Base-by-base conservation (phyloP, 169 alveolate species). In the Plasmodium gonderi region DNA sequence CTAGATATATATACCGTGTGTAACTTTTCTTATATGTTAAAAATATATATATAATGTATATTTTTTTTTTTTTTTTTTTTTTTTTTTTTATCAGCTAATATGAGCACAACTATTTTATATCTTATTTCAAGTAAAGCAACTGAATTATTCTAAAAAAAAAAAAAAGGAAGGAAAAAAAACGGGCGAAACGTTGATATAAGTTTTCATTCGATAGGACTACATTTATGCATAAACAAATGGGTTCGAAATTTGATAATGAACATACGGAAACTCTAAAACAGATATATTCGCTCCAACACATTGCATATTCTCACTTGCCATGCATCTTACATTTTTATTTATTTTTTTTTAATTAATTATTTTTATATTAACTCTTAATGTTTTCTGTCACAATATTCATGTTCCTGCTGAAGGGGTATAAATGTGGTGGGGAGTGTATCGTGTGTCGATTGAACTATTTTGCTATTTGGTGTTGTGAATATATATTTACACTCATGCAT, bases 351-450 rank as follows among this genome's bases (percentile, higher is more conserved):
- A 40, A 36, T 67, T 80, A 60, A 17, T 80, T 80, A 64, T 80
- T 60, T 60, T 80, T 51, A 14, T 64, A 33, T 80, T 67, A 40
- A 29, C 67, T 12, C 65, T 60, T 4, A 64, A 80, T 80, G 65
- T 80, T 80, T 80, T 80, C 91, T 64, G 69, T 80, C 79, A 36
- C 69, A 80, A 80, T 80, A 64, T 80, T 80, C 79, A 60, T 75
- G 36, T 80, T 38, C 79, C 79, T 67, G 33, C 42, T 36, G 23
- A 38, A 17, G 33, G 44, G 29, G 33, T 51, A 44, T 6, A 76
- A 76, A 12, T 14, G 38, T 14, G 17, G 65, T 4, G 42, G 82
- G 31, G 17, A 38, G 38, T 17, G 44, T n/a, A n/a, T n/a, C n/a
- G 7, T 17, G 64, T 47, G 64, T 2, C 11, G 38, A 1, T 23